A percentile compares a stretch with the other conserved stretches of the same genome.
Evolutionary conservation across 73 alveolate genomes (phyloP).

Genomic region (Paramecium tetraurelia): DNA sequence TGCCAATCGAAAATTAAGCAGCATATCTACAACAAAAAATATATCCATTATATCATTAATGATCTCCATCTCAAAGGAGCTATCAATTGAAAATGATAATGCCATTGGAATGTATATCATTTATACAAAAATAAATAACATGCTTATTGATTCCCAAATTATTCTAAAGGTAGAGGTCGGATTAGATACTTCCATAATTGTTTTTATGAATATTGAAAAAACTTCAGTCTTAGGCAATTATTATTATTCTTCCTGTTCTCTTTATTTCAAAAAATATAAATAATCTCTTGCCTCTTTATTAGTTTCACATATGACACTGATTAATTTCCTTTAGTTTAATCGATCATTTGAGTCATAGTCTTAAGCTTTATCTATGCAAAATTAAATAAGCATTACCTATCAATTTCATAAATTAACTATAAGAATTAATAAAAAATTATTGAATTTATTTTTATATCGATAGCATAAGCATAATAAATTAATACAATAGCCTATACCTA

Average conservation of each 20-base stretch:
- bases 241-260: background rate
- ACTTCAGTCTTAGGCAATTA: background rate
- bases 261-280: slow-evolving; percentile 6
- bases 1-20: slow-evolving; percentile 37
- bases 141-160: slow-evolving; percentile 72
- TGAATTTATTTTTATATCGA: background rate
- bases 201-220: background rate
- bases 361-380: background rate
- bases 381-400: background rate
- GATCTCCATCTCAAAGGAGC: background rate
- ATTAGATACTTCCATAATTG: slow-evolving; percentile 24
- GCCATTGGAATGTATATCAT: slow-evolving; percentile 39
- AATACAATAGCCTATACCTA: background rate
- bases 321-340: background rate
- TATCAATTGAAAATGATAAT: background rate
- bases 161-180: slow-evolving; percentile 69
- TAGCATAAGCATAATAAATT: background rate
- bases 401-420: background rate
- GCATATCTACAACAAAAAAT: slow-evolving; percentile 65
- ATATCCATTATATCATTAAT: slow-evolving; percentile 64
- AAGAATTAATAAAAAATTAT: background rate
- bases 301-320: background rate
- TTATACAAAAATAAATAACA: slow-evolving; percentile 55
- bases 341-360: background rate
- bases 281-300: slow-evolving; percentile 25